phyloP scores from a whole-genome alignment of 106 monocot genomes.

The Platanthera guangdongensis region DNA sequence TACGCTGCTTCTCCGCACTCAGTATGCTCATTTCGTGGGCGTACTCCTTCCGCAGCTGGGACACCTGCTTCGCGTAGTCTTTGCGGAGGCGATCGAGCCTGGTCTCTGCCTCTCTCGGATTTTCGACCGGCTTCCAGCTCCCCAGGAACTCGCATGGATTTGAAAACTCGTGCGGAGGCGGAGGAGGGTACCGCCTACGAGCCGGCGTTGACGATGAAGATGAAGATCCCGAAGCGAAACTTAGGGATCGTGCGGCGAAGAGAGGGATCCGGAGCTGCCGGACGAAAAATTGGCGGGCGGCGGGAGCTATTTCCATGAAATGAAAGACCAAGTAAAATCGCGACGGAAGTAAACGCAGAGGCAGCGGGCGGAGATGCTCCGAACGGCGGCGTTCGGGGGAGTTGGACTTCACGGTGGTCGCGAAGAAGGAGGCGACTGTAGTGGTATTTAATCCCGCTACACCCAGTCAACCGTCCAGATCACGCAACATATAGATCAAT shows the following conservation, averaged over 20 bases:
- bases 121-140: slow-evolving; percentile 51
- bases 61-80: slow-evolving; percentile 66
- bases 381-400: no score
- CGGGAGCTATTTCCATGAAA: slow-evolving; percentile 3
- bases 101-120: slow-evolving; percentile 58
- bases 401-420: no score
- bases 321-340: no score
- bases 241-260: neutral
- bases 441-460: no score
- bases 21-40: slow-evolving; percentile 62
- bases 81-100: slow-evolving; percentile 49
- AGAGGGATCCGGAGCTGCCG: neutral
- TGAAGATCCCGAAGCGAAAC: slow-evolving; percentile 3
- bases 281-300: neutral
- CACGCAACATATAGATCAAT: no score
- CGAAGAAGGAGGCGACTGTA: no score
- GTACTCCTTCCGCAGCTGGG: slow-evolving; percentile 61
- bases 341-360: no score
- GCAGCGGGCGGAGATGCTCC: no score
- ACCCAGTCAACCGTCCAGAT: no score
- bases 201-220: slow-evolving; percentile 4
- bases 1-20: slow-evolving; percentile 51
- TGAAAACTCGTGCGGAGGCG: slow-evolving; percentile 45
- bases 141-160: slow-evolving; percentile 46
- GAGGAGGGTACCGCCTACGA: slow-evolving; percentile 15